Evolutionary conservation across 2,329 filamentous ascomycete genomes (phyloP).

Genomic region (Curvularia sp.): DNA sequence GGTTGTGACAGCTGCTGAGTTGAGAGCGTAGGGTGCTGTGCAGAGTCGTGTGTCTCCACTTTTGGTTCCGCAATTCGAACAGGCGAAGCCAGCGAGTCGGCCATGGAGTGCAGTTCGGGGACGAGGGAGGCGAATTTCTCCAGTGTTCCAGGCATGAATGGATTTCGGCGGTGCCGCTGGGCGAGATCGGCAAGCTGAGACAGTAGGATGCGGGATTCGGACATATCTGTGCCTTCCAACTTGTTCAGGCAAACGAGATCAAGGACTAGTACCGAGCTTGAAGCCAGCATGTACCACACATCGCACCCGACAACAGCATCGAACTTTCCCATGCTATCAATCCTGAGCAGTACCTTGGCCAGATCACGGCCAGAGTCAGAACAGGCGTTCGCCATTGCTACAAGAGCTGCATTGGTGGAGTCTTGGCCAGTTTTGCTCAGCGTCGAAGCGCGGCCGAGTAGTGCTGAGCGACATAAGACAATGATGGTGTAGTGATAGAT

Average conservation of each 20-base stretch:
- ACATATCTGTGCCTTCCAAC: conserved; percentile 24
- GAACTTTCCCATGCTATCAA: conserved; percentile 50
- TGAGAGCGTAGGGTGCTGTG: conserved; percentile 11
- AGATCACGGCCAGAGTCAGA: conserved; percentile 49
- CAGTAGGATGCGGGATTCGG: conserved; percentile 44
- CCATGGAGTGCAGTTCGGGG: conserved; percentile 48
- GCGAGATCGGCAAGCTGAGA: conserved; percentile 48
- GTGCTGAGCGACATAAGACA: conserved; percentile 50
- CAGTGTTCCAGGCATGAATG: conserved; percentile 50
- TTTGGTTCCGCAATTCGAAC: conserved; percentile 18
- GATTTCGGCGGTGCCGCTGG: conserved; percentile 42
- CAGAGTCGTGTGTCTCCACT: conserved; percentile 10
- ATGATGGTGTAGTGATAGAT: conserved; percentile 53
- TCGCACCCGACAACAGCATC: conserved; percentile 55
- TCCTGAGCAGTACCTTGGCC: conserved; percentile 45
- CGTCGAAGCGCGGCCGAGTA: conserved; percentile 49
- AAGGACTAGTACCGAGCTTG: conserved; percentile 50
- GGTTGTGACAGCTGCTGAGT: conserved; percentile 22
- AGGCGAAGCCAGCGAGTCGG: conserved; percentile 32
- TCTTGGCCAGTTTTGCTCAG: conserved; percentile 39
- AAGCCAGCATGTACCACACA: conserved; percentile 51
- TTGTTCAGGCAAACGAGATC: conserved; percentile 46
- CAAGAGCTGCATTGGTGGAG: conserved; percentile 37
- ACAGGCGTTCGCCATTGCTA: conserved; percentile 49
- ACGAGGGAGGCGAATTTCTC: conserved; percentile 49